Evolutionary conservation across 768 basidiomycete species (phyloP), one percentile per base, ranked within the genome.

Genomic region (Melanogaster broomeanus): DNA sequence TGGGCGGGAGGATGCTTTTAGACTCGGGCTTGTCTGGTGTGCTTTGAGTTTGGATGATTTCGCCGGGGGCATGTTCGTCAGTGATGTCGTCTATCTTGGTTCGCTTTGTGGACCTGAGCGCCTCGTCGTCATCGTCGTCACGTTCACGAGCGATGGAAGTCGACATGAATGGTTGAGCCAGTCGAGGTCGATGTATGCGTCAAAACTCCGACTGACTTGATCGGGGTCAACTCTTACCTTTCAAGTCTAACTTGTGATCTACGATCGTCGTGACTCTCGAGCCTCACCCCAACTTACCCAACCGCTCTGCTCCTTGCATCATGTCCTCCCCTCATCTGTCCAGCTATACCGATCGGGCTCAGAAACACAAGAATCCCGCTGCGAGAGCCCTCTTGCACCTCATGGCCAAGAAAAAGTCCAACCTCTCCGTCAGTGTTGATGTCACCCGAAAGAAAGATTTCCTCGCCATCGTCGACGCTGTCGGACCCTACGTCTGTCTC

Each of bases 361-460:
- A 63, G 22, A 75, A 70, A 27, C 81, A 88, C 53, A 54, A 58
- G 4, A 97, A 96, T 66, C 82, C 88, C 5, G 84, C 93, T 8
- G 93, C 94, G 0, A 85, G 77, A 61, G 71, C 81, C 3, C 80
- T 98, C 9, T 80, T 98, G 18, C 79, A 83, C 64, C 84, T 85
- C 4, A 92, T 98, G 71, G 89, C 84, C 56, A 78, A 87, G 52
- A 99, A 99, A 69, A 77, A 85, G 62, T 81, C 90, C 9, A 99
- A 99, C 67, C 84, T 99, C 15, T 93, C 93, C 35, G 91, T 99
- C 52, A 94, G 92, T 61, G 93, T 98, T 24, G 97, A 99, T 75
- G 93, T 98, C 35, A 90, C 91, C 6, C 85, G 77, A 44, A 77
- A 83, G 48, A 77, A 74, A 15, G 87, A 93, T 61, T 87, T 98